phyloP scores from a whole-genome alignment of 495 filamentous ascomycete genomes.

The Hypomontagnella monticulosa region DNA sequence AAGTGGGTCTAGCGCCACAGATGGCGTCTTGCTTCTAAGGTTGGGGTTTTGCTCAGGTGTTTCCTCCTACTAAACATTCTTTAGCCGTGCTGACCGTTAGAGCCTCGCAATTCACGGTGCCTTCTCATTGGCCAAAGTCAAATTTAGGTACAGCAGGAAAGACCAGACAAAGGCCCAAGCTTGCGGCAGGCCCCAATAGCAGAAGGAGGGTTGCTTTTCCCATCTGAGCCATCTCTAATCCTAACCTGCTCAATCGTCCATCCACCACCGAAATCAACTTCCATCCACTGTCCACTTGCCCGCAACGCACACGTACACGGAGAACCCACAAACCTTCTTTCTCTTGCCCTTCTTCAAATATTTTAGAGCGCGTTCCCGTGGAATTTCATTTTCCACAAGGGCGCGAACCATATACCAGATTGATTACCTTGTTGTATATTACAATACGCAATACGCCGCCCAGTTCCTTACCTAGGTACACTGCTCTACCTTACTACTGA shows the following conservation, averaged over 20 bases:
- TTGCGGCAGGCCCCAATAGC: background rate
- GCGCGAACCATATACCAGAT: background rate
- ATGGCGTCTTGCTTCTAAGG: too few species aligned
- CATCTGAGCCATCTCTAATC: conserved; percentile 20
- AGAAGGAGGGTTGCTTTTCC: conserved; percentile 20
- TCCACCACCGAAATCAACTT: conserved; percentile 32
- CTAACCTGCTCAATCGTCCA: conserved; percentile 15
- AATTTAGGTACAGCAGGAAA: conserved; percentile 1
- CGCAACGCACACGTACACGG: conserved; percentile 11
- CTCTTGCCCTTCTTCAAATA: conserved; percentile 5
- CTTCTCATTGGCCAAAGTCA: too few species aligned
- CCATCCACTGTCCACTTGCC: conserved; percentile 8
- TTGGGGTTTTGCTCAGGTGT: too few species aligned
- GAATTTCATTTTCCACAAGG: conserved; percentile 9
- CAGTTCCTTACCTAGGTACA: background rate
- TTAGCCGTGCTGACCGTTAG: too few species aligned
- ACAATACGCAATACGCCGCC: too few species aligned
- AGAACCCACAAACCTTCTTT: background rate
- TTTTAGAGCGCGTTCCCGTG: conserved; percentile 11
- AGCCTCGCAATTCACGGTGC: too few species aligned
- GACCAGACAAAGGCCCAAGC: conserved; percentile 30
- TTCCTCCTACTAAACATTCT: too few species aligned
- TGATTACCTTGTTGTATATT: conserved; percentile 2
- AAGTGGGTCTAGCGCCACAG: too few species aligned
- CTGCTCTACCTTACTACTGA: too few species aligned